Base-by-base conservation (phyloP, 148 eudicot species). In the Arbutus unedo region DNA sequence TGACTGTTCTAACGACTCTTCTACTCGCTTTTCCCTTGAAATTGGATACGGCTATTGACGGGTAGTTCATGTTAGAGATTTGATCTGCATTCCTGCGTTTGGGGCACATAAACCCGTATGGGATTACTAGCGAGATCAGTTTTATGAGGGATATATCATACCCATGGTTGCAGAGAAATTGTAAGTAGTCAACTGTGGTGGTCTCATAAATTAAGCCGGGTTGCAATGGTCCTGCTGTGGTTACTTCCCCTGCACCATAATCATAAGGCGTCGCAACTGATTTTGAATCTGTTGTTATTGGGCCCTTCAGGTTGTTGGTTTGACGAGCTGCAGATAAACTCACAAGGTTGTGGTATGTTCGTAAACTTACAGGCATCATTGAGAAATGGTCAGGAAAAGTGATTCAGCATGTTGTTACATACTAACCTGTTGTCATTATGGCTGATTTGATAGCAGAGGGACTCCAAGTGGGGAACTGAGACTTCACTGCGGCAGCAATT, bases 401-500 rank as follows among this genome's bases (percentile, higher is more conserved):
- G 23, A 16, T 6, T 18, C 25, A 16, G 59, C 38, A 66, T 76
- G 79, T 76, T 4, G 7, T 23, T 1, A 18, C 3, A 2, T 51
- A 62, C 81, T 60, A 78, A 90, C 98, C 96, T 59, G 97, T 86
- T 53, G 98, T 94, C 95, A 94, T 92, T 66, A 94, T 90, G 54
- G 98, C 93, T 66, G 97, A 94, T 77, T 82, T 91, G 75, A 94
- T 84, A 9, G 93, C 92, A 38, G 98, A 88, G 62, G 93, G 92
- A 82, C 87, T 85, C 93, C 93, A 93, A 14, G 81, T 50, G 6
- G 95, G 97, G 82, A 90, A 68, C 67, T 82, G 87, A 54, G 97
- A 87, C 86, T 93, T 93, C 8, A 94, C 85, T 2, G 79, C 50
- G 21, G 95, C 97, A 19, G 91, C 95, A 31, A 94, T 81, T 13